These are phyloP conservation scores for Fragaria vesca DNA, from an alignment of 306 rosid genomes.

Conservation along the genomic window DNA sequence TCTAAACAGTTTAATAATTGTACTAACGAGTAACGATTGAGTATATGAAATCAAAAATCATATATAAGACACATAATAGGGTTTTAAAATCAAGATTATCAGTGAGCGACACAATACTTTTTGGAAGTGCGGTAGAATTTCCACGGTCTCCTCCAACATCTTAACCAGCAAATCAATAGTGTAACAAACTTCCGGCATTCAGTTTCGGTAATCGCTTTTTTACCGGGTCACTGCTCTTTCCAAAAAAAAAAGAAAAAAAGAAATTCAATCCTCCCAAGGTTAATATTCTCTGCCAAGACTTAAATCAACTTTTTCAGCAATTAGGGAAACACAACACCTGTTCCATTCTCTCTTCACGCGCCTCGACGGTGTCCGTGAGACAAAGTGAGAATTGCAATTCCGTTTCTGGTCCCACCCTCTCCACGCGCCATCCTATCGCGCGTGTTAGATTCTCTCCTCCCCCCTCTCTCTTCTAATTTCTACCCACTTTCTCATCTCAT, in stretches of 20 bases:
- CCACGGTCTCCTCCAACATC: neutral
- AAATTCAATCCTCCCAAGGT: neutral
- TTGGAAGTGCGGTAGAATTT: neutral
- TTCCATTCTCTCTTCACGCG: neutral
- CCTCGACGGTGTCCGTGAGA: slow-evolving; percentile 20
- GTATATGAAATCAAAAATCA: too few species aligned
- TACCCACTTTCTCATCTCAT: slow-evolving; percentile 4
- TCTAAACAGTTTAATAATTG: too few species aligned
- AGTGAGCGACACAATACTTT: neutral
- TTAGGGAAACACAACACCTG: neutral
- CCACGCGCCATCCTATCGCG: slow-evolving; percentile 37
- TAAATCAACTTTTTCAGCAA: neutral
- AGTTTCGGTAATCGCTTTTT: slow-evolving; percentile 36
- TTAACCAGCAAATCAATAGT: neutral
- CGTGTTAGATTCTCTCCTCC: slow-evolving; percentile 5
- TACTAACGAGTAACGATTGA: too few species aligned
- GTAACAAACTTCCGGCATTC: slow-evolving; percentile 43
- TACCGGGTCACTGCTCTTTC: slow-evolving; percentile 22
- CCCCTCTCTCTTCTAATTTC: neutral
- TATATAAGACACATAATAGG: too few species aligned
- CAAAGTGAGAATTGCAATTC: slow-evolving; percentile 30
- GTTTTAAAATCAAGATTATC: neutral
- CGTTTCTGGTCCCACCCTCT: slow-evolving; percentile 37
- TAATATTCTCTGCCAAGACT: neutral
- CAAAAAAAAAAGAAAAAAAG: neutral